phyloP scores from a whole-genome alignment of 768 basidiomycete species.

The Cytidiella melzeri region DNA sequence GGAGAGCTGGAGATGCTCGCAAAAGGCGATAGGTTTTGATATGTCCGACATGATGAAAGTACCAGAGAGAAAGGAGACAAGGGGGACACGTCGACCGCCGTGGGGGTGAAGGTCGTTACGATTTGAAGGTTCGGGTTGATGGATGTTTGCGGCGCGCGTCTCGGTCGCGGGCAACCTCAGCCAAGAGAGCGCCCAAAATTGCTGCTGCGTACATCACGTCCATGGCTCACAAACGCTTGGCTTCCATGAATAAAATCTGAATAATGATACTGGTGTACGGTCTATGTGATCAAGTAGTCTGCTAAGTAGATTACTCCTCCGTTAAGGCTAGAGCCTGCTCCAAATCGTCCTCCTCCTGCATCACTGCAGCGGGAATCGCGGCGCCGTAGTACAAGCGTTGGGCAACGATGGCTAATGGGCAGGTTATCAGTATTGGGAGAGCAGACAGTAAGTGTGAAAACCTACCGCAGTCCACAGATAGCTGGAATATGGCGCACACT shows the following conservation, averaged over 20 bases:
- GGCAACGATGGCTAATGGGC: slow-evolving; percentile 51
- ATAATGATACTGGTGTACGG: too few relatives aligned
- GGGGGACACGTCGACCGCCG: slow-evolving; percentile 18
- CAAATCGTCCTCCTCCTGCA: slow-evolving; percentile 55
- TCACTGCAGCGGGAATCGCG: slow-evolving; percentile 46
- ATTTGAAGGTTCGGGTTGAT: neutral
- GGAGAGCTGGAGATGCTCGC: slow-evolving; percentile 90
- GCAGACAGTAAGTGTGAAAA: slow-evolving; percentile 2
- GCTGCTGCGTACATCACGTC: neutral
- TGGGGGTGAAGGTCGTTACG: neutral
- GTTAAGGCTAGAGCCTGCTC: slow-evolving; percentile 69
- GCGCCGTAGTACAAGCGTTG: slow-evolving; percentile 76
- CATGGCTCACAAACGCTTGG: too few relatives aligned
- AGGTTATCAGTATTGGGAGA: slow-evolving; percentile 12
- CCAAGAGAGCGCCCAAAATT: neutral
- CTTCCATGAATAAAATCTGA: too few relatives aligned
- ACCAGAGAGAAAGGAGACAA: slow-evolving; percentile 18
- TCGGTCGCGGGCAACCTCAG: neutral
- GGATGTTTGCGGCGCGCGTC: neutral
- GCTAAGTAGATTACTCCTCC: slow-evolving; percentile 37
- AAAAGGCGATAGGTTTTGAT: slow-evolving; percentile 79
- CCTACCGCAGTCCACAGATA: slow-evolving; percentile 73
- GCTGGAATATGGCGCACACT: slow-evolving; percentile 76
- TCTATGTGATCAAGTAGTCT: too few relatives aligned
- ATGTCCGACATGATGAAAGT: slow-evolving; percentile 19